A percentile compares a stretch with the other conserved stretches of the same genome.
Conservation (phyloP, 306 rosid genomes). For the Sicyos edulis region DNA sequence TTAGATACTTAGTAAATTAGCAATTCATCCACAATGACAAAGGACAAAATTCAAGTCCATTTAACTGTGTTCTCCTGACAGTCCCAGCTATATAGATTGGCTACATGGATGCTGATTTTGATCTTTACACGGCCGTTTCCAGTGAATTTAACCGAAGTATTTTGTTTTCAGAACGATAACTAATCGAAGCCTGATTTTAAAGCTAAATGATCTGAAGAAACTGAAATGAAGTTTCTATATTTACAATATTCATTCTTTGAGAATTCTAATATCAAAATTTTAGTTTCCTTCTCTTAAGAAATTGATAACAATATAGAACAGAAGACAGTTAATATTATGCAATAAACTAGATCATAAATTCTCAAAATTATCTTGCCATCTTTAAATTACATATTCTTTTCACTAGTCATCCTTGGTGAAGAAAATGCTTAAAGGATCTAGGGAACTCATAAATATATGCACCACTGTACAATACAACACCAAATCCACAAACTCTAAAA, state of each 20-base stretch:
- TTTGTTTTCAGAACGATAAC: neutral
- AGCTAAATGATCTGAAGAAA: neutral
- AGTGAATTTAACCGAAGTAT: neutral
- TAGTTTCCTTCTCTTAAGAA: neutral
- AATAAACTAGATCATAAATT: neutral
- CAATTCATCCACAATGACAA: constrained; percentile 8
- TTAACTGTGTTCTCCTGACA: constrained; percentile 2
- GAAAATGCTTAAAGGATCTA: too few species aligned
- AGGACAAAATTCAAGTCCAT: constrained; percentile 9
- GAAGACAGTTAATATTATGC: neutral
- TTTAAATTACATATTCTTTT: neutral
- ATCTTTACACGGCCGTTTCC: neutral
- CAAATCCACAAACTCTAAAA: too few species aligned
- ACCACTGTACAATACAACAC: too few species aligned
- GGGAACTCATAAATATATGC: too few species aligned
- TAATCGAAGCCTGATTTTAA: neutral
- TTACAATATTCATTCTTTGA: neutral
- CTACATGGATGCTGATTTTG: constrained; percentile 4
- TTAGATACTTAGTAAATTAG: neutral
- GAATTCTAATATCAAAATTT: neutral
- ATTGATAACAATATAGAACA: neutral
- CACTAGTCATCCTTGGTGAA: neutral
- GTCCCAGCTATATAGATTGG: constrained; percentile 1
- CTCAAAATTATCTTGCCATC: neutral
- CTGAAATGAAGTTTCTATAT: neutral